Base-by-base conservation (phyloP, 441 rosid species). In the Erodium texanum region DNA sequence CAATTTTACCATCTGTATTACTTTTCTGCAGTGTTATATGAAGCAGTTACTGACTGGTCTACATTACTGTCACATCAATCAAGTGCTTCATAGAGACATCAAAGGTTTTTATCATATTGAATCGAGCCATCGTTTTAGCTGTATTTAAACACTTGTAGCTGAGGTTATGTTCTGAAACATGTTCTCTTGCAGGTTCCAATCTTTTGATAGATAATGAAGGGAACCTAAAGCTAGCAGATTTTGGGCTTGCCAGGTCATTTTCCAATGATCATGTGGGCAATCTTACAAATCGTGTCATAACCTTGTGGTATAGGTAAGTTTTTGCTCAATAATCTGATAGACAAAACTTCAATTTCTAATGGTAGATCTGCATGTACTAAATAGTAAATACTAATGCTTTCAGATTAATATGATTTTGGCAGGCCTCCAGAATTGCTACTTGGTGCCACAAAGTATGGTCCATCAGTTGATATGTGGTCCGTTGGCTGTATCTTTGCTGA, bases 381-480 rank as follows among this genome's bases (percentile, higher is more conserved):
- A 45, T 12, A 7, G 29, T 27, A 27, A 27, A 27, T 27, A 27
- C 2, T 27, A 11, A 18, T 66, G 64, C 72, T n/a, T n/a, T n/a
- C n/a, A n/a, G n/a, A 71, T 23, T 43, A 27, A 43, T 66, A 38
- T 66, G 61, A 68, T 65, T 75, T 74, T 58, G 24, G 5, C 83
- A 93, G 99, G 77, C 99, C 99, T 23, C 99, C 99, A 16, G 99
- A 93, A 75, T 84, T 93, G 80, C 83, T 93, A 23, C 97, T 93
- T 78, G 99, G 99, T 68, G 86, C 97, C 67, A 91, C 99, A 29
- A 91, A 89, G 73, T 93, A 93, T 78, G 97, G 97, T 67, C 97
- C 99, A 65, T 93, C 97, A n/a, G 96, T 91, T 77, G 97, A 91
- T 69, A 93, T 91, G 97, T 91, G 96, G 97, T 91, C 99, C 0